These are phyloP conservation scores for Cucurbita ficifolia DNA, from an alignment of 306 rosid genomes.

Conservation along the genomic window DNA sequence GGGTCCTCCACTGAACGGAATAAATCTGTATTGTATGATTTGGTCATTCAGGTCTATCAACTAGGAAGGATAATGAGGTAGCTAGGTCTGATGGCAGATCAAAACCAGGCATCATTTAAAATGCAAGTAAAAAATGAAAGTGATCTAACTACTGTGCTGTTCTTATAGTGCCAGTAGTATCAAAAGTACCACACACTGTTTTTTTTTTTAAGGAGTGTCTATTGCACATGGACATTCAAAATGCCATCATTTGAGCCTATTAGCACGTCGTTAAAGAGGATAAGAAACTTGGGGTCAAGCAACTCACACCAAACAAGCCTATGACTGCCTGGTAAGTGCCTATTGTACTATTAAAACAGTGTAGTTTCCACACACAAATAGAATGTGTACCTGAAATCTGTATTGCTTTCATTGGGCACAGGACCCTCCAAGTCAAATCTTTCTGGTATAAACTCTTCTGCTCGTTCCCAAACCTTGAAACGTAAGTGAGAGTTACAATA, in stretches of 20 bases:
- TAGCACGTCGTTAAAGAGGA: neutral
- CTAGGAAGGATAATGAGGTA: neutral
- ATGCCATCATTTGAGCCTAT: neutral
- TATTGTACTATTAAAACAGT: neutral
- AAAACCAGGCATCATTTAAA: neutral
- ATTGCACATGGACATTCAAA: neutral
- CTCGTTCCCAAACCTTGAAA: constrained; percentile 80
- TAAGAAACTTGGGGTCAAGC: neutral
- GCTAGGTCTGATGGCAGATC: neutral
- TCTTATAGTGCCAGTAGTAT: neutral
- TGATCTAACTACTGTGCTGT: neutral
- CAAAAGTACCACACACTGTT: neutral
- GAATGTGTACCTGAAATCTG: constrained; percentile 60
- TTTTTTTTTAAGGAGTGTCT: neutral
- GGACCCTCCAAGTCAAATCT: constrained; percentile 76
- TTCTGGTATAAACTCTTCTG: constrained; percentile 86
- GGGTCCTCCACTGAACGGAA: constrained; percentile 94
- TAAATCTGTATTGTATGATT: constrained; percentile 49
- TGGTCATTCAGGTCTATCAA: neutral
- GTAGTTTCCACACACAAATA: neutral
- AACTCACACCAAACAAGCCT: neutral
- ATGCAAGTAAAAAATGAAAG: neutral
- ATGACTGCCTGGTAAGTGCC: neutral
- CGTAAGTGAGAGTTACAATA: constrained; percentile 11
- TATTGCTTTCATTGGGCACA: constrained; percentile 71